phyloP scores from a whole-genome alignment of 805 yeast genomes.

The Ogataea naganishii region DNA sequence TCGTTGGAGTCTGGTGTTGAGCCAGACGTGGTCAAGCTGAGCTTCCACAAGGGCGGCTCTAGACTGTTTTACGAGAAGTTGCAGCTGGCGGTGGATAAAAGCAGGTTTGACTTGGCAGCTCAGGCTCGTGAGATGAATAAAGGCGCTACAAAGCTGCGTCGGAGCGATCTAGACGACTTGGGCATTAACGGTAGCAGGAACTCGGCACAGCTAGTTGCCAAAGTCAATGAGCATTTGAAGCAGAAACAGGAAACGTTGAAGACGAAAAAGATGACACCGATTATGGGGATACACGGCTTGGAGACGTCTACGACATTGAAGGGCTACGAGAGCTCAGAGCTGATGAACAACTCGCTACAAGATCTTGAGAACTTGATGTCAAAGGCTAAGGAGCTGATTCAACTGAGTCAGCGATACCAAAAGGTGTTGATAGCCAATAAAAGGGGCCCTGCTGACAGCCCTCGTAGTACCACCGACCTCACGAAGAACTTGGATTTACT shows the following conservation, averaged over 20 bases:
- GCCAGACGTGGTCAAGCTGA: slow-evolving; percentile 41
- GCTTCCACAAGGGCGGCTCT: slow-evolving; percentile 72
- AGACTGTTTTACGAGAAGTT: slow-evolving; percentile 40
- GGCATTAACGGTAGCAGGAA: slow-evolving; percentile 2
- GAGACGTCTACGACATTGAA: slow-evolving; percentile 48
- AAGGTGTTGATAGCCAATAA: slow-evolving; percentile 11
- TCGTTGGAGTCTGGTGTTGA: slow-evolving; percentile 17
- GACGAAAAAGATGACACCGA: slow-evolving; percentile 6
- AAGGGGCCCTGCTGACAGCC: neutral
- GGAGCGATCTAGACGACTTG: slow-evolving; percentile 1
- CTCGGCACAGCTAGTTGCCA: slow-evolving; percentile 1
- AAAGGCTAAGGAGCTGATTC: slow-evolving; percentile 66
- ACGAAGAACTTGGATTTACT: slow-evolving; percentile 17
- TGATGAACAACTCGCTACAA: slow-evolving; percentile 60
- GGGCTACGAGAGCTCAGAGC: slow-evolving; percentile 47
- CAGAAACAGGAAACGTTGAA: neutral
- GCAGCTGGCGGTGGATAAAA: slow-evolving; percentile 33
- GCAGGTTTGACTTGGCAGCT: slow-evolving; percentile 35
- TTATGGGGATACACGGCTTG: slow-evolving; percentile 64
- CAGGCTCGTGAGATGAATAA: slow-evolving; percentile 22
- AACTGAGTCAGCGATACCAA: slow-evolving; percentile 40
- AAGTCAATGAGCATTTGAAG: slow-evolving; percentile 1
- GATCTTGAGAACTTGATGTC: slow-evolving; percentile 71
- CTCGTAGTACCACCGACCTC: slow-evolving; percentile 8
- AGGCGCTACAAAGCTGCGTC: slow-evolving; percentile 22